phyloP scores from a whole-genome alignment of 2,329 filamentous ascomycete genomes.

The Leptographium procerum region DNA sequence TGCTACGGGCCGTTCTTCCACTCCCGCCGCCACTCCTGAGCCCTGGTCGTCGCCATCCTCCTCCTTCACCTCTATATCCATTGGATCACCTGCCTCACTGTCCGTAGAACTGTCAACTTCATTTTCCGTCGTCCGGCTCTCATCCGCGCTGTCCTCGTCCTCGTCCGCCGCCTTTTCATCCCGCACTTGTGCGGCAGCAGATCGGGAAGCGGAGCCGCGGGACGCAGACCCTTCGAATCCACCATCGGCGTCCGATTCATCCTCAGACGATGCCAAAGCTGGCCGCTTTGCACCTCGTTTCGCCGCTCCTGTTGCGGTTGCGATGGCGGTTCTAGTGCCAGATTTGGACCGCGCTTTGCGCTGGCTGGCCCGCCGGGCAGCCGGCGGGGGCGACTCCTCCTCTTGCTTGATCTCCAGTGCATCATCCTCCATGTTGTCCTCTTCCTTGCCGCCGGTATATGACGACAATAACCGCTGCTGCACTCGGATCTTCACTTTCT shows the following conservation, averaged over 20 bases:
- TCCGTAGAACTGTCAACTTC: conserved; percentile 31
- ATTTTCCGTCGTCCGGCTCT: conserved; percentile 15
- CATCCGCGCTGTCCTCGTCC: conserved; percentile 12
- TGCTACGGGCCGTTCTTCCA: conserved; percentile 5
- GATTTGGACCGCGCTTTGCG: background rate
- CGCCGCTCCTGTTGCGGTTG: conserved; percentile 12
- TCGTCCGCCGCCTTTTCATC: conserved; percentile 30
- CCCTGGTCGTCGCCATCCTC: background rate
- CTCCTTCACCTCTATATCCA: conserved; percentile 2
- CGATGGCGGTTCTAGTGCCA: background rate
- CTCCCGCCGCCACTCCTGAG: background rate
- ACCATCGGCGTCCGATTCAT: conserved; percentile 29
- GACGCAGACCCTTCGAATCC: conserved; percentile 26
- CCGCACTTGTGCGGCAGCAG: background rate
- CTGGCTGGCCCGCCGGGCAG: background rate
- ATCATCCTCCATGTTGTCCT: conserved; percentile 17
- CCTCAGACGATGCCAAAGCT: conserved; percentile 25
- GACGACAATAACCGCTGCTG: conserved; percentile 49
- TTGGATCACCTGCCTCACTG: conserved; percentile 26
- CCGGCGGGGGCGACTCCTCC: background rate
- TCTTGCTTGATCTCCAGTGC: background rate
- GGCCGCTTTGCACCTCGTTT: conserved; percentile 15
- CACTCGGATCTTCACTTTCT: conserved; percentile 68
- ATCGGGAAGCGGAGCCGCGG: background rate
- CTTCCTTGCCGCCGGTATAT: background rate